Percentiles rank a stretch among this genome's conserved stretches.
phyloP scores from a whole-genome alignment of 1,139 yeast species.

The Hansenula lynferdii region DNA sequence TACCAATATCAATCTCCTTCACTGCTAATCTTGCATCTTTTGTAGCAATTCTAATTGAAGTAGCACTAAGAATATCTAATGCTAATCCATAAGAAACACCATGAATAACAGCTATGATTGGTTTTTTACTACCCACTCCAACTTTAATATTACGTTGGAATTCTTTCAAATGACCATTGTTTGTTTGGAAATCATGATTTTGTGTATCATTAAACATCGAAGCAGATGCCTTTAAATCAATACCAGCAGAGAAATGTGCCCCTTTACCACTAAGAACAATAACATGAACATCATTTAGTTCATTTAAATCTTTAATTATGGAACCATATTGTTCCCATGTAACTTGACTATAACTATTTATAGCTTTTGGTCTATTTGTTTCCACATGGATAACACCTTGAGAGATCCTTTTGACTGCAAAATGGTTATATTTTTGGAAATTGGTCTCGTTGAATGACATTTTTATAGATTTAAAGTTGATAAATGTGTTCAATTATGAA shows the following conservation, averaged over 20 bases:
- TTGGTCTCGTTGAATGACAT: neutral
- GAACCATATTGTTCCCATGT: conserved; percentile 54
- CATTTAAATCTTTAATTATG: conserved; percentile 44
- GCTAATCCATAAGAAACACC: conserved; percentile 58
- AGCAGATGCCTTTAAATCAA: conserved; percentile 40
- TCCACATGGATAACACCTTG: conserved; percentile 55
- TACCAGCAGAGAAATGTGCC: conserved; percentile 59
- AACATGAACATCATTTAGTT: conserved; percentile 40
- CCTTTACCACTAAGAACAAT: conserved; percentile 58
- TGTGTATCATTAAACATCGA: neutral
- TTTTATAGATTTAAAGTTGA: neutral
- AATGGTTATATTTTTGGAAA: conserved; percentile 23
- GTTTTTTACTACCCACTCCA: conserved; percentile 28
- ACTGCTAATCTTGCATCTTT: conserved; percentile 53
- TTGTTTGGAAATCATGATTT: neutral
- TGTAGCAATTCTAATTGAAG: conserved; percentile 54
- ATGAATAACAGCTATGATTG: conserved; percentile 42
- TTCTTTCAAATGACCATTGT: conserved; percentile 20
- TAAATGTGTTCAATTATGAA: neutral
- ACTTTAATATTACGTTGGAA: conserved; percentile 59
- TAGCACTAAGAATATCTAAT: conserved; percentile 57
- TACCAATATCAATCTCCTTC: conserved; percentile 68
- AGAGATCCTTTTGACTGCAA: conserved; percentile 35
- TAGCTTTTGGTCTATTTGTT: conserved; percentile 56
- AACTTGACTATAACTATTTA: conserved; percentile 53